phyloP scores from a whole-genome alignment of 1,139 yeast genomes.

The Lodderomyces theae region DNA sequence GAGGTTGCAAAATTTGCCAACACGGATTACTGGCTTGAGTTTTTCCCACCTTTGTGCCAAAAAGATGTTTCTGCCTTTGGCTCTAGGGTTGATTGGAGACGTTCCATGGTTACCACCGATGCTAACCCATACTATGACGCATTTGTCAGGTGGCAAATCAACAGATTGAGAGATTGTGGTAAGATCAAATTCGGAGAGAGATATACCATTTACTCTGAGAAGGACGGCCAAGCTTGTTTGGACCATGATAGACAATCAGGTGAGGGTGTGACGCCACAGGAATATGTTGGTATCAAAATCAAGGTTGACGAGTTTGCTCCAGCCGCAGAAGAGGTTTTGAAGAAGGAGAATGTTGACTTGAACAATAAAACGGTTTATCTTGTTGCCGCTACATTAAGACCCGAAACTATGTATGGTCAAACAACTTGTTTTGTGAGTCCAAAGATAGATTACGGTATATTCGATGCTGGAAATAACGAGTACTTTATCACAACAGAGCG shows the following conservation, averaged over 20 bases:
- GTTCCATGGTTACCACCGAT: slow-evolving; percentile 93
- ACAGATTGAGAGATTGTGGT: slow-evolving; percentile 77
- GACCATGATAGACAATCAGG: slow-evolving; percentile 98
- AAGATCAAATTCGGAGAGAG: slow-evolving; percentile 98
- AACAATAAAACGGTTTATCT: slow-evolving; percentile 66
- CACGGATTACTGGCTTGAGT: slow-evolving; percentile 81
- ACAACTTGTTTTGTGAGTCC: slow-evolving; percentile 98
- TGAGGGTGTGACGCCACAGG: slow-evolving; percentile 97
- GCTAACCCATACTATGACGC: slow-evolving; percentile 94
- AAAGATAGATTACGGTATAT: slow-evolving; percentile 86
- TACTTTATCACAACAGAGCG: slow-evolving; percentile 89
- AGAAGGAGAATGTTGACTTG: slow-evolving; percentile 36
- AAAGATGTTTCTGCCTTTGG: slow-evolving; percentile 81
- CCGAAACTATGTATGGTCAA: slow-evolving; percentile 99
- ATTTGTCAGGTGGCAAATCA: slow-evolving; percentile 96
- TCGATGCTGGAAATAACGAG: slow-evolving; percentile 75
- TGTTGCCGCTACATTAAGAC: slow-evolving; percentile 97
- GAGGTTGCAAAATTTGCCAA: slow-evolving; percentile 89
- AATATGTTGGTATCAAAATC: slow-evolving; percentile 91
- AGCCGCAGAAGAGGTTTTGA: slow-evolving; percentile 51
- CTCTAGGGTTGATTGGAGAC: slow-evolving; percentile 97
- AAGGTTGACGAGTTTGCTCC: slow-evolving; percentile 59
- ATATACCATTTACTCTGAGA: slow-evolving; percentile 94
- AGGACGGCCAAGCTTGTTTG: slow-evolving; percentile 99
- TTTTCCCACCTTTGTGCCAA: slow-evolving; percentile 88